These are phyloP conservation scores for Juglanconis juglandina DNA, from an alignment of 2,329 filamentous ascomycete species.

Conservation along the genomic window DNA sequence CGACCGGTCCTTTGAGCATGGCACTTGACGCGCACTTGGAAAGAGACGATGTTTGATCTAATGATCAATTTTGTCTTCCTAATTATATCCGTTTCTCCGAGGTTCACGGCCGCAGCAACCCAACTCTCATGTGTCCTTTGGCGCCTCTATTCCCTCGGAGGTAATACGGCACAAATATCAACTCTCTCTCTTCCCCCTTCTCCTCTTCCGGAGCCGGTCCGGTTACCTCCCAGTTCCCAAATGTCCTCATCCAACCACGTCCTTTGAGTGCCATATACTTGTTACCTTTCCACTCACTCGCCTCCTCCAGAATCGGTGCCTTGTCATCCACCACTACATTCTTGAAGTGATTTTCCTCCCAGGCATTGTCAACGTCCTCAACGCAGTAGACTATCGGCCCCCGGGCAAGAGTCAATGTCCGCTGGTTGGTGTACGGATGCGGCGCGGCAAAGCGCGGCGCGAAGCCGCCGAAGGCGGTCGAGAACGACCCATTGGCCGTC, in stretches of 20 bases:
- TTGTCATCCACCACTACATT: constrained; percentile 30
- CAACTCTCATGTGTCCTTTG: constrained; percentile 51
- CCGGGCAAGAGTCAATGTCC: constrained; percentile 50
- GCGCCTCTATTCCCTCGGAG: constrained; percentile 53
- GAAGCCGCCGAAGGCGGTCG: constrained; percentile 43
- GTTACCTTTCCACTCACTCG: constrained; percentile 24
- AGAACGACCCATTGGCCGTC: constrained; percentile 37
- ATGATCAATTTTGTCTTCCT: background rate
- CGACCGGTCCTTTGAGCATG: too few species aligned
- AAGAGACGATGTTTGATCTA: too few species aligned
- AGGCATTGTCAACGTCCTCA: constrained; percentile 56
- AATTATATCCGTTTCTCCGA: background rate
- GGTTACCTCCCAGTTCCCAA: background rate
- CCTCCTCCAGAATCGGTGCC: constrained; percentile 16
- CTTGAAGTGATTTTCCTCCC: constrained; percentile 55
- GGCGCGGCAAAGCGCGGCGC: constrained; percentile 46
- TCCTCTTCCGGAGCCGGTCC: background rate
- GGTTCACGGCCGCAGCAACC: constrained; percentile 25
- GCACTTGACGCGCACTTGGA: too few species aligned
- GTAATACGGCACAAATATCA: constrained; percentile 54
- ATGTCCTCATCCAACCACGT: constrained; percentile 17
- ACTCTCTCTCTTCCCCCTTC: constrained; percentile 22
- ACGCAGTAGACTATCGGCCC: constrained; percentile 60
- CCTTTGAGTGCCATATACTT: constrained; percentile 26
- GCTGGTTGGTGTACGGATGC: constrained; percentile 54